These are phyloP conservation scores for Colletotrichum sansevieriae DNA, from an alignment of 2,329 filamentous ascomycete species.

Conservation along the genomic window DNA sequence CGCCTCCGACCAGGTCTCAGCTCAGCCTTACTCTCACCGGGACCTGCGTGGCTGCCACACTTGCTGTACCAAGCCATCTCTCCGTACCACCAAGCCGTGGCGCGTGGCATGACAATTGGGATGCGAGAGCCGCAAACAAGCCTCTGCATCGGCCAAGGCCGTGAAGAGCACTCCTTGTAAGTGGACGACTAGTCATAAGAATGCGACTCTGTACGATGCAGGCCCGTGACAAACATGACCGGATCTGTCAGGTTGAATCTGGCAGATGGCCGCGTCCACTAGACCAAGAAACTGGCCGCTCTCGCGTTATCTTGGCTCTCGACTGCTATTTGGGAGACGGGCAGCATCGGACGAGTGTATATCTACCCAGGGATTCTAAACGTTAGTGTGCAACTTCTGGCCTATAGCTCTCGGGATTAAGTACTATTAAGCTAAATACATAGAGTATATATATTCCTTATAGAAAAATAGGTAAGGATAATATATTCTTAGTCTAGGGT, in stretches of 20 bases:
- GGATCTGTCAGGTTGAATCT: not conserved
- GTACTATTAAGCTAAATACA: no score
- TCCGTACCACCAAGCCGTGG: not conserved
- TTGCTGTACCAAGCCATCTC: slow-evolving; percentile 9
- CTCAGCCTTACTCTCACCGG: slow-evolving; percentile 28
- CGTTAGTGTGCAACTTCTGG: no score
- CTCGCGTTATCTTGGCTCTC: not conserved
- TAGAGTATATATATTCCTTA: no score
- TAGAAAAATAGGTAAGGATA: no score
- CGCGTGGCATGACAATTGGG: slow-evolving; percentile 18
- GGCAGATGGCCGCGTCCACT: not conserved
- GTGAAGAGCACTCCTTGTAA: no score
- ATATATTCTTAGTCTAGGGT: no score
- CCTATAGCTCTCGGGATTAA: no score
- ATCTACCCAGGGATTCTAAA: no score
- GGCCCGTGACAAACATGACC: not conserved
- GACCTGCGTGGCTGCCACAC: slow-evolving; percentile 32
- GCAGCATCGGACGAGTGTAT: no score
- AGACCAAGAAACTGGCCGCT: no score
- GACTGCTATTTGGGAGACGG: not conserved
- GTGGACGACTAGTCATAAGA: not conserved
- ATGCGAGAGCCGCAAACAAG: not conserved
- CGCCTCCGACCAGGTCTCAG: slow-evolving; percentile 19
- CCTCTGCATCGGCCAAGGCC: not conserved
- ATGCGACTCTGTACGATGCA: not conserved